Percentiles rank a stretch among this genome's conserved stretches.
Evolutionary conservation across 441 rosid species (phyloP).

Genomic region (Adansonia grandidieri): DNA sequence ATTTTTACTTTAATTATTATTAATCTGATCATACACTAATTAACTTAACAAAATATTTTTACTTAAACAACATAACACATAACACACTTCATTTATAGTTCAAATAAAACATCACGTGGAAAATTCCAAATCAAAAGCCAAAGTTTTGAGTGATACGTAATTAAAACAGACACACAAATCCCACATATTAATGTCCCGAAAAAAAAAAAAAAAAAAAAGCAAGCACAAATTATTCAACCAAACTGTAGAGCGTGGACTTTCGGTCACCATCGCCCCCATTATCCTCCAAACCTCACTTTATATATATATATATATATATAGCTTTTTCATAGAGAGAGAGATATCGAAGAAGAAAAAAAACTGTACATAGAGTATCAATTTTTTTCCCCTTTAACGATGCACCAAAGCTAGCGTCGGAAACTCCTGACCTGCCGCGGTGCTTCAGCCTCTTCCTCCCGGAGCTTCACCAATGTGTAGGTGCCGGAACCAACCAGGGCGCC

Average conservation of each 20-base stretch:
- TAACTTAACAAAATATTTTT: too few relatives aligned
- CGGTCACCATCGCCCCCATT: conserved; percentile 46
- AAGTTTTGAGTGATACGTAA: not conserved
- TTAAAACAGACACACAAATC: not conserved
- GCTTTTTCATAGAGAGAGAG: not conserved
- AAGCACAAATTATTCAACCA: not conserved
- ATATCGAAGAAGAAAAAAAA: not conserved
- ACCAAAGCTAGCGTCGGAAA: conserved; percentile 72
- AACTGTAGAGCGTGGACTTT: conserved; percentile 42
- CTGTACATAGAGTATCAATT: not conserved
- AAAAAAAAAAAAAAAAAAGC: not conserved
- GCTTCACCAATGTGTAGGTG: conserved; percentile 81
- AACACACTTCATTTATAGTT: not conserved
- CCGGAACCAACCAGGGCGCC: conserved; percentile 85
- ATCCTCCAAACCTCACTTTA: conserved; percentile 15
- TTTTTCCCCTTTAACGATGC: not conserved
- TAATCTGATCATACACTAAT: too few relatives aligned
- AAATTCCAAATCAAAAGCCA: not conserved
- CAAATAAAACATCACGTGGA: not conserved
- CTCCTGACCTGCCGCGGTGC: conserved; percentile 76
- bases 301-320: too few relatives aligned
- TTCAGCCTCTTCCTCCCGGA: conserved; percentile 58
- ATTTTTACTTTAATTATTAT: too few relatives aligned
- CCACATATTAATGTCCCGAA: not conserved
- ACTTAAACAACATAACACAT: too few relatives aligned